Evolutionary conservation across 148 eudicot genomes (phyloP), one percentile per base, ranked within the genome.

Genomic region (Diospyros lotus): DNA sequence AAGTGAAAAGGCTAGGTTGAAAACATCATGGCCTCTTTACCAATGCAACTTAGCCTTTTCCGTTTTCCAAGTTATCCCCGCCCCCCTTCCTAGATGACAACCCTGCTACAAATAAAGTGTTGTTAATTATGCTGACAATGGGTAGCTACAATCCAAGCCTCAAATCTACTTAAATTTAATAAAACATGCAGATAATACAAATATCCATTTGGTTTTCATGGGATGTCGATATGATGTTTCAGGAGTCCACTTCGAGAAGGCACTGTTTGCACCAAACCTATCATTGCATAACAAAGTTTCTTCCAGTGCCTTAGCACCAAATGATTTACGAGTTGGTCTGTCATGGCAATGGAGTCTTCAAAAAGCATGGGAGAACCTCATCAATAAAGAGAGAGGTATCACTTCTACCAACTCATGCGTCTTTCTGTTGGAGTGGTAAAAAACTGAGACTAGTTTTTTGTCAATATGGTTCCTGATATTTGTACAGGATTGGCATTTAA

Each of bases 331-430:
- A 81, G 97, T 91, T 72, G 98, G 93, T 84, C 69, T 89, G 51
- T 96, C 99, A 74, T 96, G 94, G 94, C 99, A 96, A 85, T 65
- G 88, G 78, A 84, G 84, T 66, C 89, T 96, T 50, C 98, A 93
- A 72, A 88, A 79, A 81, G 84, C 89, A 59, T 96, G 98, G 95
- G 99, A 96, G 76, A 82, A 82, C 76, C 91, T 93, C 7, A 70
- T 84, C 12, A 65, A 46, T 69, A 82, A 84, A 65, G 88, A 86
- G 77, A 90, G 84, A 86, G 96, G 99, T 93, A 69, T 72, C 14
- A 12, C 40, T 54, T n/a, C 58, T 51, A 15, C 41, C 41, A 28
- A 5, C 39, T 64, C 15, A 41, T 15, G 17, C 10, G 43, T 45
- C 38, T 73, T 39, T 46, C 45, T 6, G 28, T 12, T 41, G 15